Evolutionary conservation across 2,329 filamentous ascomycete genomes (phyloP).

Genomic region (Sporothrix variecibatus): DNA sequence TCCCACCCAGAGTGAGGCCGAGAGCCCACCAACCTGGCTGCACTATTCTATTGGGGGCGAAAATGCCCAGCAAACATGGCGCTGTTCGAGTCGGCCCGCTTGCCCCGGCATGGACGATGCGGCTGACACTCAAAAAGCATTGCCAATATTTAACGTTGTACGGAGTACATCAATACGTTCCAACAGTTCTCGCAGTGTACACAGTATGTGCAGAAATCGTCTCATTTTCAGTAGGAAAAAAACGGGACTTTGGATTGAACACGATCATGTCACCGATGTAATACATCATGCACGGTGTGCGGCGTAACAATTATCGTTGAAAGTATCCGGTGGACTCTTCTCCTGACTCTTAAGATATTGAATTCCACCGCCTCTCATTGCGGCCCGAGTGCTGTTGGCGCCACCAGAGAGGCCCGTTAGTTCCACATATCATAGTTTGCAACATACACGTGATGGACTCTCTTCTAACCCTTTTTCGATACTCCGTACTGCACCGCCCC

Average conservation of each 20-base stretch:
- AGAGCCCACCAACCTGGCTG: not conserved
- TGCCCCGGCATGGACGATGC: not conserved
- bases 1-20: conserved; percentile 5
- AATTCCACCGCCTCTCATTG: not conserved
- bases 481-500: not conserved
- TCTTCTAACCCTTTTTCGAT: not conserved
- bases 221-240: too few species aligned
- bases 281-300: not conserved
- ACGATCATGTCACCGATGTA: not conserved
- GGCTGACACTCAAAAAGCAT: not conserved
- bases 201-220: too few species aligned
- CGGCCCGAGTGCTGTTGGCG: not conserved
- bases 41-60: not conserved
- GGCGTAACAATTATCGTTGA: conserved; percentile 13
- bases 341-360: not conserved
- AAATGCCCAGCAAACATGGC: not conserved
- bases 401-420: not conserved
- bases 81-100: conserved; percentile 26
- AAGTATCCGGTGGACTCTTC: not conserved
- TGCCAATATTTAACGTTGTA: not conserved
- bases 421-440: not conserved
- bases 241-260: not conserved
- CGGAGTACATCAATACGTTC: not conserved
- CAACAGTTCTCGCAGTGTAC: not conserved
- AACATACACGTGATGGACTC: not conserved